Base-by-base conservation (phyloP, 2,329 filamentous ascomycete genomes). In the Neoascochyta sp. region DNA sequence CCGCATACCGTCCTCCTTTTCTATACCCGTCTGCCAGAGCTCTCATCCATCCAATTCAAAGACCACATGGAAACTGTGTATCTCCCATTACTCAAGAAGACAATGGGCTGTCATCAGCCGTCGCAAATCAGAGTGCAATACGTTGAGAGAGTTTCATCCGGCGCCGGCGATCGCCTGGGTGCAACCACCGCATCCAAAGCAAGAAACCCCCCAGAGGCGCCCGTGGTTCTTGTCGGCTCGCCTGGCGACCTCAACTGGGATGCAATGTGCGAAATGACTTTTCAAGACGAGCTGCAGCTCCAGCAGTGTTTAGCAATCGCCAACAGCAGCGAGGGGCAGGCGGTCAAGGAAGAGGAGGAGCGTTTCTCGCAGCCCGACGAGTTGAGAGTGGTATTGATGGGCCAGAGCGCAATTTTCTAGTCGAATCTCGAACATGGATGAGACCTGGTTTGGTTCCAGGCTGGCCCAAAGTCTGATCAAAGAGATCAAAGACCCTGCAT, bases 251-350 rank as follows among this genome's bases (percentile, higher is more conserved):
- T 50, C 3, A 36, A 24, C 11, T 52, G 47, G 46, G 50, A 53
- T 24, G 39, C 35, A 9, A 36, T 46, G 32, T 33, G 36, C 9
- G 41, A 52, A 15, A 37, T 47, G 44, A 28, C 32, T 2, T 52
- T 52, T 21, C 36, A 39, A n/a, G 47, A 53, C 16, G 48, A 50
- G 16, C 25, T 52, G 22, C 44, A 53, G 29, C 23, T 53, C 9
- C 47, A 52, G 32, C 47, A 53, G 24, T 39, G 39, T 11, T 34
- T 45, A 9, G 39, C 40, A n/a, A 15, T 36, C 2, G 43, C 46
- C 13, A 46, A 50, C 14, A 39, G 36, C 14, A 27, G 27, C 3
- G 34, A 37, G 2, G 47, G 45, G 3, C 36, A 43, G 13, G 36
- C 27, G 8, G 30, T 53, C 6, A 44, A 42, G 24, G 45, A 52